Base-by-base conservation (phyloP, 164 flowering plant genomes). In the Hamamelis virginiana region DNA sequence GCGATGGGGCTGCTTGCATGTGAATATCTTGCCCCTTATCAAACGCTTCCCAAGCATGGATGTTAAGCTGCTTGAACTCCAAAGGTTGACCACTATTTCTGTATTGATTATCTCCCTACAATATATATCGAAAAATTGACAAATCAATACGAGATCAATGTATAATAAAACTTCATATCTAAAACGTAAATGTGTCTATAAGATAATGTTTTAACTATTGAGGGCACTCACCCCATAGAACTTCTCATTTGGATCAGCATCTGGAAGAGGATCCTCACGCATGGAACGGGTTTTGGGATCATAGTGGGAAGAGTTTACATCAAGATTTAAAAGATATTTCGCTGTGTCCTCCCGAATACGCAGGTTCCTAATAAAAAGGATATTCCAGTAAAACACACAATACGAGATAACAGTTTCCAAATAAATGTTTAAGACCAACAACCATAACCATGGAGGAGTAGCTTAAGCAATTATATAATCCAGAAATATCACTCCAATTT, bases 261-360 rank as follows among this genome's bases (percentile, higher is more conserved):
- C 97, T 18, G 97, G 97, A 65, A 86, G 87, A 77, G 95, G 97
- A 86, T 89, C 97, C 75, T 88, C 97, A 78, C 97, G 90, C 97
- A 91, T 89, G 64, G 97, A 88, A 46, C 95, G 87, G 8, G 90
- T 91, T 77, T 91, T 91, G 25, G 95, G 97, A 77, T 91, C 97
- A 74, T 91, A 91, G 65, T 91, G 81, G 46, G 97, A 82, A 63
- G 98, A 93, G 72, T 93, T 88, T 33, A 90, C 87, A 77, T 93
- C 96, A 67, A 91, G 97, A 81, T 93, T 93, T 69, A 91, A 68
- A 57, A 93, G 89, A 69, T 93, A 93, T 67, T 93, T 93, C 6
- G 98, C 97, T 12, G 92, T 90, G 72, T 91, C 97, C 75, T 91
- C 97, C 41, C 98, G 87, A 76, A 93, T 93, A 84, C 98, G 94